Evolutionary conservation across 2,329 filamentous ascomycete genomes (phyloP).

Genomic region (Periconia sp.): DNA sequence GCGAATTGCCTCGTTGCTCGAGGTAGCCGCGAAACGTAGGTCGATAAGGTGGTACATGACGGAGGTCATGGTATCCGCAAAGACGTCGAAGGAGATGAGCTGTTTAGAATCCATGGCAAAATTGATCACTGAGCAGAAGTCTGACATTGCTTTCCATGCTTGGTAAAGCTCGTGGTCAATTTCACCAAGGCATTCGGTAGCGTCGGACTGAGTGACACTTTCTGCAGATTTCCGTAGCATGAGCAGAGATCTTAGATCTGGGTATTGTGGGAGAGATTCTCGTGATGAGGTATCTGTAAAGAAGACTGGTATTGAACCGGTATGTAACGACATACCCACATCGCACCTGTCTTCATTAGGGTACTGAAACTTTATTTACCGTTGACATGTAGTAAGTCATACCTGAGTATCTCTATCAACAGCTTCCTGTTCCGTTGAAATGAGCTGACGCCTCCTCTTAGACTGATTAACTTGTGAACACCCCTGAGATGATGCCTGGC

Average conservation of each 20-base stretch:
- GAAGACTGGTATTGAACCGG: conserved; percentile 27
- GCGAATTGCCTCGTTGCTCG: conserved; percentile 45
- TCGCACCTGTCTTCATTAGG: conserved; percentile 23
- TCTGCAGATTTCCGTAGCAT: neutral
- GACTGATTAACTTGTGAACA: conserved; percentile 44
- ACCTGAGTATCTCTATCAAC: conserved; percentile 45
- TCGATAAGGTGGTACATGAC: conserved; percentile 50
- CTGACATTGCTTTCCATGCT: conserved; percentile 28
- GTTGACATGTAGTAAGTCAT: neutral
- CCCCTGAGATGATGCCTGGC: conserved; percentile 46
- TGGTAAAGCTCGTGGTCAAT: neutral
- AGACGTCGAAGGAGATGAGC: conserved; percentile 21
- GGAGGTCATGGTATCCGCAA: conserved; percentile 45
- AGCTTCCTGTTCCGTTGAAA: conserved; percentile 44
- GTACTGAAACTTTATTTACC: neutral
- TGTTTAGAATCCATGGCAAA: conserved; percentile 23
- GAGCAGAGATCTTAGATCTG: neutral
- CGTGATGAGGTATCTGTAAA: conserved; percentile 12
- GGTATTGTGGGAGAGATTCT: neutral
- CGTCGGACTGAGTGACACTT: neutral
- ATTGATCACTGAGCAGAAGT: conserved; percentile 36
- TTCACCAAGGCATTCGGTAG: neutral
- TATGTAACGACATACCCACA: conserved; percentile 31
- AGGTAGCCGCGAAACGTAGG: conserved; percentile 3
- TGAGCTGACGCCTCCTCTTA: conserved; percentile 44